Evolutionary conservation across 345 rosid species (phyloP).

Genomic region (Sapria himalayana): DNA sequence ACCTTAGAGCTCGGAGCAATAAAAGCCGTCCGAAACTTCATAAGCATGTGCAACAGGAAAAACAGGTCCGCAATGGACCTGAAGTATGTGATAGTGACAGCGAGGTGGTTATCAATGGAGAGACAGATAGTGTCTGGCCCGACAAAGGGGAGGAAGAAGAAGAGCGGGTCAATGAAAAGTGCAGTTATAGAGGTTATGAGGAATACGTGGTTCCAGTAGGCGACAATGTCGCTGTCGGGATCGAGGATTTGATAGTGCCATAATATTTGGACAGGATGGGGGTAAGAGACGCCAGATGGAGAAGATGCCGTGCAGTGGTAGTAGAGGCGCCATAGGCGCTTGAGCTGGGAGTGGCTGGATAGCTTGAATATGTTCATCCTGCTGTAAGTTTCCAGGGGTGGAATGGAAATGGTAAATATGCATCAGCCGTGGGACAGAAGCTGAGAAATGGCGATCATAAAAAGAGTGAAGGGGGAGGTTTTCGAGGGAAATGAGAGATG

Average conservation of each 20-base stretch:
- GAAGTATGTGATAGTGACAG: constrained; percentile 37
- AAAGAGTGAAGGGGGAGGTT: no score
- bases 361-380: constrained; percentile 7
- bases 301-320: constrained; percentile 7
- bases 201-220: constrained; percentile 78
- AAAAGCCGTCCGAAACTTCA: constrained; percentile 76
- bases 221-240: constrained; percentile 68
- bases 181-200: constrained; percentile 49
- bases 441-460: no score
- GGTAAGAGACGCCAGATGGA: constrained; percentile 5
- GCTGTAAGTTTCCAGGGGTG: no score
- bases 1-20: constrained; percentile 54
- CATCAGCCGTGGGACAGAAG: no score
- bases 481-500: no score
- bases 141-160: constrained; percentile 46
- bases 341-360: constrained; percentile 10
- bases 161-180: constrained; percentile 78
- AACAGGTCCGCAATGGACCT: constrained; percentile 48
- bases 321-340: constrained; percentile 19
- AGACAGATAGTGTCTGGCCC: constrained; percentile 34
- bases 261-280: constrained; percentile 23
- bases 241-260: constrained; percentile 81
- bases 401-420: no score
- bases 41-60: constrained; percentile 35
- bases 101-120: constrained; percentile 22